Percentiles rank a stretch among this genome's conserved stretches.
These are phyloP conservation scores for Gliomastix tumulicola DNA, from an alignment of 2,329 filamentous ascomycete genomes.

Conservation along the genomic window DNA sequence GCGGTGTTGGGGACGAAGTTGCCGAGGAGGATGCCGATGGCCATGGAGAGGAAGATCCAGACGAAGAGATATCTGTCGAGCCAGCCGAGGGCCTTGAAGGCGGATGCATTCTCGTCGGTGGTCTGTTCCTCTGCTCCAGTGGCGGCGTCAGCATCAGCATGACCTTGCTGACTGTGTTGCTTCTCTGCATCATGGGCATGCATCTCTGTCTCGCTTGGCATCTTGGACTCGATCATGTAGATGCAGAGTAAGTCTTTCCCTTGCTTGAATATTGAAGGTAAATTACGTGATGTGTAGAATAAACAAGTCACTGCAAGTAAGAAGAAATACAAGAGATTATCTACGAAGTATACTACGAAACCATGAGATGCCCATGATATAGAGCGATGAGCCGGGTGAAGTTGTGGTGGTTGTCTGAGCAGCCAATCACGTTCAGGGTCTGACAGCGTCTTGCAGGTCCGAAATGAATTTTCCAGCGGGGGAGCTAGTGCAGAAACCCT, in stretches of 20 bases:
- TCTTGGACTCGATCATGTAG: neutral
- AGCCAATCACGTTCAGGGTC: neutral
- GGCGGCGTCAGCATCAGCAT: neutral
- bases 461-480: too few species aligned
- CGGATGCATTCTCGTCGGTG: conserved; percentile 19
- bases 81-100: conserved; percentile 48
- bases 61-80: conserved; percentile 59
- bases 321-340: neutral
- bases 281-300: too few species aligned
- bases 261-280: neutral
- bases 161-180: neutral
- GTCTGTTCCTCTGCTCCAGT: neutral
- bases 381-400: neutral
- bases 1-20: conserved; percentile 64
- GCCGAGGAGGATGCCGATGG: conserved; percentile 65
- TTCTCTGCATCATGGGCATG: too few species aligned
- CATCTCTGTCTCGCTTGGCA: neutral
- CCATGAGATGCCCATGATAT: neutral
- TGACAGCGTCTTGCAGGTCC: conserved; percentile 11
- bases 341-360: neutral
- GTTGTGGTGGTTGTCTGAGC: neutral
- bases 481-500: too few species aligned
- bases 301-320: neutral
- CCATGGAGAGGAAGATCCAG: conserved; percentile 77
- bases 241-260: neutral